Evolutionary conservation across 768 basidiomycete species (phyloP).

Genomic region (Lentinula lateritia): DNA sequence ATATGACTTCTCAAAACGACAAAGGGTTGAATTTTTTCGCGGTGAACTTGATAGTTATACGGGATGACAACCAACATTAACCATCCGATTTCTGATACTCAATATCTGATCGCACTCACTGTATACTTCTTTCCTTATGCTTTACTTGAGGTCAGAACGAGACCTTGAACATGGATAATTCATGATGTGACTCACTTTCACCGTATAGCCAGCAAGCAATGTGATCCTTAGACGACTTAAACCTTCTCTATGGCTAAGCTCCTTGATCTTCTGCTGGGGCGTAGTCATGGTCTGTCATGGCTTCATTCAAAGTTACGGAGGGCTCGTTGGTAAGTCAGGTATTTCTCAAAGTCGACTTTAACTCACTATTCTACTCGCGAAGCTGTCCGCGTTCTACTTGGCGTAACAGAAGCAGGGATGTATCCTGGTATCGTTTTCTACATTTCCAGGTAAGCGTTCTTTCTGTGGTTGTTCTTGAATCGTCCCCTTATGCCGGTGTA

Average conservation of each 20-base stretch:
- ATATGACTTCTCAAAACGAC: background rate
- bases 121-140: constrained; percentile 77
- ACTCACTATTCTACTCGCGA: background rate
- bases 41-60: constrained; percentile 40
- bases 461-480: background rate
- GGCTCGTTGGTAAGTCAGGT: constrained; percentile 45
- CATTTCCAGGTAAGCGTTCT: constrained; percentile 42
- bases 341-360: background rate
- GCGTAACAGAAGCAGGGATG: constrained; percentile 54
- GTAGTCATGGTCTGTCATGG: constrained; percentile 53
- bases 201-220: constrained; percentile 53
- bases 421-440: constrained; percentile 59
- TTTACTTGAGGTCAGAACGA: constrained; percentile 51
- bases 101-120: constrained; percentile 64
- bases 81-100: constrained; percentile 43
- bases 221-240: constrained; percentile 51
- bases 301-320: constrained; percentile 53
- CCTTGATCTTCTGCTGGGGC: constrained; percentile 45
- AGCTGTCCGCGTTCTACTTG: constrained; percentile 62
- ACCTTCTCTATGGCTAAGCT: constrained; percentile 63
- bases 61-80: constrained; percentile 49
- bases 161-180: background rate
- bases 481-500: background rate
- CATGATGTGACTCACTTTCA: background rate
- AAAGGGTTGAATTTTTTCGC: background rate